These are phyloP conservation scores for Flaveria bidentis DNA, from an alignment of 129 eudicot genomes.

Conservation along the genomic window DNA sequence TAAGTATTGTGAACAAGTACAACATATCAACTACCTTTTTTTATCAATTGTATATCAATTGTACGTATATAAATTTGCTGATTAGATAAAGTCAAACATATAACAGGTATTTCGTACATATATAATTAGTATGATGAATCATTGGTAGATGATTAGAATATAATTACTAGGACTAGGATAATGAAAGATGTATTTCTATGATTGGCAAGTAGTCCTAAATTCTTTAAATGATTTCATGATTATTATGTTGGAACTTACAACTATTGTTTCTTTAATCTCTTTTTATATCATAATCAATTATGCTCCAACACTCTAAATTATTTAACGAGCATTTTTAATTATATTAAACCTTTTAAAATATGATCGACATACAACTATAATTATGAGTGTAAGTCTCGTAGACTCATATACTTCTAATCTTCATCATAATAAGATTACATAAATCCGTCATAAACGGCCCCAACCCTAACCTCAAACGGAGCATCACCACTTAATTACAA, in stretches of 20 bases:
- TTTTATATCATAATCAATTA: neutral
- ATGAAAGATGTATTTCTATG: constrained; percentile 8
- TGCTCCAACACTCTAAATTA: neutral
- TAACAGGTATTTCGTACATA: neutral
- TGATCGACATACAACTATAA: neutral
- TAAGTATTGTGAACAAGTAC: neutral
- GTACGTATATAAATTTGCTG: neutral
- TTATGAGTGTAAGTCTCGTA: neutral
- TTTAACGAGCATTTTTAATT: neutral
- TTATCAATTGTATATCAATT: neutral
- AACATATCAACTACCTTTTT: neutral
- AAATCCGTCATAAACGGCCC: too few relatives aligned
- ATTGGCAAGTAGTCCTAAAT: constrained; percentile 25
- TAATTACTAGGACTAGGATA: neutral
- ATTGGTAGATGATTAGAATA: constrained; percentile 13
- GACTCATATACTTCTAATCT: too few relatives aligned
- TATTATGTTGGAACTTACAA: constrained; percentile 12
- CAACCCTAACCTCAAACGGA: too few relatives aligned
- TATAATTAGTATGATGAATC: constrained; percentile 8
- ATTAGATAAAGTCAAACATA: neutral
- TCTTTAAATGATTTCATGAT: constrained; percentile 13
- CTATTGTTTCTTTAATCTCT: neutral
- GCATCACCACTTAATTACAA: too few relatives aligned
- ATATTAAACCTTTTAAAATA: neutral
- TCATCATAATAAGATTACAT: too few relatives aligned